Evolutionary conservation across 345 rosid species (phyloP).

Genomic region (Citrus unshiu): DNA sequence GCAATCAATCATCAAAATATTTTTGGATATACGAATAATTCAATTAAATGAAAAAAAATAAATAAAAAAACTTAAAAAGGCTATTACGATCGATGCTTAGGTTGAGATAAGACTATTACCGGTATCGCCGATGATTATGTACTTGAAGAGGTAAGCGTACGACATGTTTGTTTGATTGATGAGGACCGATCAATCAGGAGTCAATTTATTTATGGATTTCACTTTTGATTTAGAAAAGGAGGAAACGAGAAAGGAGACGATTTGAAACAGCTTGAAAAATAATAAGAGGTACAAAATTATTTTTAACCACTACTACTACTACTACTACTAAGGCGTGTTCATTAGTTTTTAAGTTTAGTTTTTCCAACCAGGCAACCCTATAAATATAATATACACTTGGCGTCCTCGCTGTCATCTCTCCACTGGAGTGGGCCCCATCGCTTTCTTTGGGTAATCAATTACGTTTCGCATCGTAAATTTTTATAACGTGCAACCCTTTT

Average conservation of each 20-base stretch:
- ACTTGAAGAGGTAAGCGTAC: slow-evolving; percentile 94
- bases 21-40: not conserved
- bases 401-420: not conserved
- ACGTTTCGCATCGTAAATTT: not conserved
- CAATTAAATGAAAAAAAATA: no score
- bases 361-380: not conserved
- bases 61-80: not conserved
- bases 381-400: not conserved
- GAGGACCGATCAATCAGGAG: not conserved
- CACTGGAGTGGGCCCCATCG: not conserved
- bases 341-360: not conserved
- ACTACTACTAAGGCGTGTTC: not conserved
- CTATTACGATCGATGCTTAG: not conserved
- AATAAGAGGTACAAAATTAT: not conserved
- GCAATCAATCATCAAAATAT: not conserved
- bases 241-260: not conserved
- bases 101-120: slow-evolving; percentile 30
- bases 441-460: not conserved
- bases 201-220: not conserved
- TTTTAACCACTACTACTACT: not conserved
- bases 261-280: not conserved
- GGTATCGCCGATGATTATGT: slow-evolving; percentile 97
- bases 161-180: slow-evolving; percentile 37
- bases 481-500: no score
- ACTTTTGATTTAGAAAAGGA: no score